Conservation (phyloP, 148 eudicot species). For the Silene uniflora region DNA sequence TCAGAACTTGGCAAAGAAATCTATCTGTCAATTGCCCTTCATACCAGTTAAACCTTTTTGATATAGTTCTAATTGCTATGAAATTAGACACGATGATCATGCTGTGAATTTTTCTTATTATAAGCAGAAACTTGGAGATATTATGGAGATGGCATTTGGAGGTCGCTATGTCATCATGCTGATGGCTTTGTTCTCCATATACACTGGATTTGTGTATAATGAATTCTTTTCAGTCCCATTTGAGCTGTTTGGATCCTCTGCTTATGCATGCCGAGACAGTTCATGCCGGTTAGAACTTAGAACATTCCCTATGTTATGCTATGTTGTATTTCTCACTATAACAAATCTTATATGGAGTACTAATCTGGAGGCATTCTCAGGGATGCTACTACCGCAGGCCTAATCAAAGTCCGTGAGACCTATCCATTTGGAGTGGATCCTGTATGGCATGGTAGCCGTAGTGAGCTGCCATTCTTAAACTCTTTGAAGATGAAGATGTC, state of each 20-base stretch:
- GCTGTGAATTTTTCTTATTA: slow-evolving; percentile 6
- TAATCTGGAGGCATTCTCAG: slow-evolving; percentile 31
- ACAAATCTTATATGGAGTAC: not conserved
- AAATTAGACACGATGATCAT: not conserved
- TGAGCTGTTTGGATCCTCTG: slow-evolving; percentile 75
- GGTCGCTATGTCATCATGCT: slow-evolving; percentile 81
- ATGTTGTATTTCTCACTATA: not conserved
- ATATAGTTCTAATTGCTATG: not conserved
- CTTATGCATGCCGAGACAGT: slow-evolving; percentile 71
- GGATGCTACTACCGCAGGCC: slow-evolving; percentile 66
- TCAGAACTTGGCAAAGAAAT: slow-evolving; percentile 3
- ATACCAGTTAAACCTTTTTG: not conserved
- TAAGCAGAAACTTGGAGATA: slow-evolving; percentile 87
- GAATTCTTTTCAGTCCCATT: slow-evolving; percentile 93
- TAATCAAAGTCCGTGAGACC: slow-evolving; percentile 64
- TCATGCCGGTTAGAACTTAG: slow-evolving; percentile 63
- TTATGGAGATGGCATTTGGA: slow-evolving; percentile 86
- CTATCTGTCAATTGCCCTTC: not conserved
- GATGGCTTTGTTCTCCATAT: slow-evolving; percentile 91
- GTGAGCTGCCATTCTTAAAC: slow-evolving; percentile 82
- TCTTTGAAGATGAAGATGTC: slow-evolving; percentile 97
- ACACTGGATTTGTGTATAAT: slow-evolving; percentile 76
- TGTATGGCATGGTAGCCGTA: slow-evolving; percentile 85
- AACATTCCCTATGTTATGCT: slow-evolving; percentile 9
- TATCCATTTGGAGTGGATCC: slow-evolving; percentile 96